phyloP scores from a whole-genome alignment of 1,284 basidiomycete genomes.

The Ceratobasidium sp. region DNA sequence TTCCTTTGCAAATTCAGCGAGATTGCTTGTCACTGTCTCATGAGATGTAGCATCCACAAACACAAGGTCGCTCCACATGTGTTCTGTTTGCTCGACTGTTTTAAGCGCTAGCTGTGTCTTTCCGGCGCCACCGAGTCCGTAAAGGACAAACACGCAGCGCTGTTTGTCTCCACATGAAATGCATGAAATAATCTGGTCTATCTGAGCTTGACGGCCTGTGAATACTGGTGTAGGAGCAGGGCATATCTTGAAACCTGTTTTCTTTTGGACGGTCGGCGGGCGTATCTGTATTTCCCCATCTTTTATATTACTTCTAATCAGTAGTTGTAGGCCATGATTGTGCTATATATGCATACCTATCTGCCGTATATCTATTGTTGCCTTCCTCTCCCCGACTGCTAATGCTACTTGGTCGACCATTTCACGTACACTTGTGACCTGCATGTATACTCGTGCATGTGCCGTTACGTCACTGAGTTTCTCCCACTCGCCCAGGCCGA shows the following conservation, averaged over 20 bases:
- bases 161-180: not conserved
- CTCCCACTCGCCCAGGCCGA: not conserved
- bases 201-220: not conserved
- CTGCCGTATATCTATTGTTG: not conserved
- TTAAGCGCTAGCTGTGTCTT: slow-evolving; percentile 14
- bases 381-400: not conserved
- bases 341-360: not conserved
- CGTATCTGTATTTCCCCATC: slow-evolving; percentile 4
- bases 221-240: not conserved
- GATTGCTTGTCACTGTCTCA: not conserved
- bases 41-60: slow-evolving; percentile 2
- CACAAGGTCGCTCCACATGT: not conserved
- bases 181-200: not conserved
- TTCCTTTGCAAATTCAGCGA: not conserved
- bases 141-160: not conserved
- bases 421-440: no score
- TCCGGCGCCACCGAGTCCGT: slow-evolving; percentile 8
- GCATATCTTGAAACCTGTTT: not conserved
- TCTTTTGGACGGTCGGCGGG: not conserved
- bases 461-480: not conserved
- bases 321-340: no score
- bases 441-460: slow-evolving; percentile 10
- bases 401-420: not conserved
- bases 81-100: not conserved
- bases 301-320: not conserved